These are phyloP conservation scores for Stagonosporopsis chrysanthemi DNA, from an alignment of 2,329 filamentous ascomycete species.

Conservation along the genomic window DNA sequence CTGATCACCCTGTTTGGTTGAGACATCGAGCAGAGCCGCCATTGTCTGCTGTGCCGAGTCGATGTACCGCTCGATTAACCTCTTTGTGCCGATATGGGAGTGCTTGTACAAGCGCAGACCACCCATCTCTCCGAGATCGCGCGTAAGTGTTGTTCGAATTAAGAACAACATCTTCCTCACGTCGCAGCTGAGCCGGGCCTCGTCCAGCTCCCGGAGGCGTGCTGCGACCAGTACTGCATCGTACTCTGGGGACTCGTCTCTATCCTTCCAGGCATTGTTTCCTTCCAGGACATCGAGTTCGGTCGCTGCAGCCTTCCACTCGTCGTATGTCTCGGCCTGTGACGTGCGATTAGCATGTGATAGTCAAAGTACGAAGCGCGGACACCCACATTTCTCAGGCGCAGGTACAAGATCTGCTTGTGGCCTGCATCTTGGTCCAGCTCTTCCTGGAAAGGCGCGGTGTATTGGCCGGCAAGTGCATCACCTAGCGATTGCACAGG, in stretches of 20 bases:
- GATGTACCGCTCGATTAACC: constrained; percentile 86
- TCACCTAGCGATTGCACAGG: constrained; percentile 38
- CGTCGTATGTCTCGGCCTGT: constrained; percentile 70
- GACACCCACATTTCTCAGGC: constrained; percentile 69
- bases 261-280: constrained; percentile 81
- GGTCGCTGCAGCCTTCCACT: constrained; percentile 78
- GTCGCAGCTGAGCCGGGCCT: constrained; percentile 75
- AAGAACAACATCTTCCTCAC: constrained; percentile 79
- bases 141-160: constrained; percentile 79
- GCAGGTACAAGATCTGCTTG: constrained; percentile 68
- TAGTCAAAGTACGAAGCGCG: constrained; percentile 22
- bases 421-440: constrained; percentile 35
- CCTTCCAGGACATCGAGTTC: constrained; percentile 82
- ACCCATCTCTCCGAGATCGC: constrained; percentile 86
- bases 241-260: constrained; percentile 73
- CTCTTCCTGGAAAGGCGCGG: constrained; percentile 22
- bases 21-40: constrained; percentile 71
- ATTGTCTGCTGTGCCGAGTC: constrained; percentile 79
- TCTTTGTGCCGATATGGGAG: constrained; percentile 85
- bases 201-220: constrained; percentile 76
- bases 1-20: constrained; percentile 56
- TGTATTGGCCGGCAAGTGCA: constrained; percentile 21
- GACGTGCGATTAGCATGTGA: constrained; percentile 38
- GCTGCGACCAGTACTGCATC: constrained; percentile 72
- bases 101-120: constrained; percentile 83